Conservation (phyloP, 768 basidiomycete genomes). For the Podaxis pistillaris region DNA sequence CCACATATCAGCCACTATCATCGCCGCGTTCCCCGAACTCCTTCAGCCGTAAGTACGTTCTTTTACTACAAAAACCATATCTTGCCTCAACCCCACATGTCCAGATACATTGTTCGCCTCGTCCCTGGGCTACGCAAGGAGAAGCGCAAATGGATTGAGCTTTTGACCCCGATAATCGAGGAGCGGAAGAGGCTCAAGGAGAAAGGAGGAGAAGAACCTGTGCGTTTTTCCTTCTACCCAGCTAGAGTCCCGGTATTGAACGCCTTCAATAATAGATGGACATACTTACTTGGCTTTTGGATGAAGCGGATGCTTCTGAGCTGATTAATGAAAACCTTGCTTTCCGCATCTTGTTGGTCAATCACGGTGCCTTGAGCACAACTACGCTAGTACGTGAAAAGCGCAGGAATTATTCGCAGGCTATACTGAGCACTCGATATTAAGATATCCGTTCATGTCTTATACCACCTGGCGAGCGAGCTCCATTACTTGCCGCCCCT, state of each 20-base stretch:
- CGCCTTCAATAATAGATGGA: slow-evolving; percentile 35
- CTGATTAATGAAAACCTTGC: slow-evolving; percentile 27
- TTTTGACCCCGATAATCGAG: slow-evolving; percentile 27
- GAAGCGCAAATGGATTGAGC: slow-evolving; percentile 19
- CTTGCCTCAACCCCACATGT: background rate
- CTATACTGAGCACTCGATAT: background rate
- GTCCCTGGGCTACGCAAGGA: slow-evolving; percentile 18
- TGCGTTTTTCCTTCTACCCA: background rate
- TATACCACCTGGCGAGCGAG: slow-evolving; percentile 35
- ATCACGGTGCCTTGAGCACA: slow-evolving; percentile 45
- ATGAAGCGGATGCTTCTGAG: slow-evolving; percentile 32
- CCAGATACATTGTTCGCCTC: slow-evolving; percentile 19
- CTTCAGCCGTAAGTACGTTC: slow-evolving; percentile 23
- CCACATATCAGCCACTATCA: slow-evolving; percentile 20
- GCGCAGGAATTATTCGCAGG: background rate
- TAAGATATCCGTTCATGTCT: slow-evolving; percentile 15
- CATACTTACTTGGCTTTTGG: slow-evolving; percentile 48
- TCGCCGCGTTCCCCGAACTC: slow-evolving; percentile 25
- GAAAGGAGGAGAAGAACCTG: background rate
- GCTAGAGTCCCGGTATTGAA: no score
- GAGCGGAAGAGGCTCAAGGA: slow-evolving; percentile 17
- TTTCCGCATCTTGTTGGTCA: slow-evolving; percentile 33
- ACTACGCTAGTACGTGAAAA: slow-evolving; percentile 36
- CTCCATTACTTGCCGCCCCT: slow-evolving; percentile 33
- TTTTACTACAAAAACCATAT: background rate